A percentile compares a stretch with the other conserved stretches of the same genome.
Conservation (phyloP, 2,329 filamentous ascomycete genomes). For the Ophiocordyceps camponoti-floridani region DNA sequence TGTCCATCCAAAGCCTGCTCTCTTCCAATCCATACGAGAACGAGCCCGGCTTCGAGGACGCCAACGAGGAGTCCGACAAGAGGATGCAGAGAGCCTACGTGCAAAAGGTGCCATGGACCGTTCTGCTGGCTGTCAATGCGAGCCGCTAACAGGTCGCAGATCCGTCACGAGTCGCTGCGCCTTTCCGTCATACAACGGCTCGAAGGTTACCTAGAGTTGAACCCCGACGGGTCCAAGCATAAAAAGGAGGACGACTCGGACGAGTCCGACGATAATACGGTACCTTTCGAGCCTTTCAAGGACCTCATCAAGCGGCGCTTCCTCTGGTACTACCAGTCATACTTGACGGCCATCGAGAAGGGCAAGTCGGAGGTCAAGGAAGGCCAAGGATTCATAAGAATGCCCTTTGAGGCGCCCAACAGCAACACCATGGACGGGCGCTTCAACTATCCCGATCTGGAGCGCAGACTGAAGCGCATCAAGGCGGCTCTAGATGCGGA, state of each 20-base stretch:
- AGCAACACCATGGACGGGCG: conserved; percentile 73
- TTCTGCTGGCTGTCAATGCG: background rate
- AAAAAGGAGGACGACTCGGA: conserved; percentile 31
- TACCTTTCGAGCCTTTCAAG: conserved; percentile 69
- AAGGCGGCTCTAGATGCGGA: conserved; percentile 57
- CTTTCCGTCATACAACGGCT: conserved; percentile 74
- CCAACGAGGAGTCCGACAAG: conserved; percentile 49
- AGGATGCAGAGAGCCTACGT: conserved; percentile 59
- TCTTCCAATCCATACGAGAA: conserved; percentile 89
- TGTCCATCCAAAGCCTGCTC: conserved; percentile 95
- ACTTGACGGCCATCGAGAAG: conserved; percentile 51
- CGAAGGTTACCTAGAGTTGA: conserved; percentile 58
- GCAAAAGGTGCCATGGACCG: conserved; percentile 42
- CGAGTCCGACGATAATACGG: conserved; percentile 31
- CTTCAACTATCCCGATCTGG: conserved; percentile 65
- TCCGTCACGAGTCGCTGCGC: conserved; percentile 76
- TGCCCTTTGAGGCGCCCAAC: conserved; percentile 62
- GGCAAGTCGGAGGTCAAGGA: conserved; percentile 46
- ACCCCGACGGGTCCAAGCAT: conserved; percentile 26
- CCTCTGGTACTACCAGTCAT: conserved; percentile 89
- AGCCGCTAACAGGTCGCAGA: conserved; percentile 30
- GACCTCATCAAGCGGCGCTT: conserved; percentile 85
- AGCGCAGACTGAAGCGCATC: conserved; percentile 48
- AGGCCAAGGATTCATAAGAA: conserved; percentile 48
- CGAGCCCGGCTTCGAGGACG: conserved; percentile 80